Evolutionary conservation across 1,139 yeast genomes (phyloP).

Genomic region (Diutina siamensis): DNA sequence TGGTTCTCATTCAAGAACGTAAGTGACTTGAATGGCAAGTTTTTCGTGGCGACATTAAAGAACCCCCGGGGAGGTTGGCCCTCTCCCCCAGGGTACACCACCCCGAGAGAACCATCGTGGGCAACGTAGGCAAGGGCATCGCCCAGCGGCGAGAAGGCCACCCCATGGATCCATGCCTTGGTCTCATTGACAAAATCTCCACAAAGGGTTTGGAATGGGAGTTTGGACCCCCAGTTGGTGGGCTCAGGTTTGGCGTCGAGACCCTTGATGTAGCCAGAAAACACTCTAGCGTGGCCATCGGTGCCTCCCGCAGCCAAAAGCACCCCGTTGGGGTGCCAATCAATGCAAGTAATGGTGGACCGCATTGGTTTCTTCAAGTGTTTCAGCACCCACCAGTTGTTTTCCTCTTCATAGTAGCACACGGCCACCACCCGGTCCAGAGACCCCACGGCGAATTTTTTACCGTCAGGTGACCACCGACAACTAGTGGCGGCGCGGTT

Average conservation of each 20-base stretch:
- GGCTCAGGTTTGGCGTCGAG: constrained; percentile 77
- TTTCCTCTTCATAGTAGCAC: constrained; percentile 90
- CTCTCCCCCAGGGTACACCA: constrained; percentile 67
- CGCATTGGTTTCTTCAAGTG: constrained; percentile 90
- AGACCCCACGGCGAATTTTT: constrained; percentile 94
- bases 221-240: constrained; percentile 84
- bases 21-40: constrained; percentile 72
- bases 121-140: constrained; percentile 68
- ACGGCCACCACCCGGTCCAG: constrained; percentile 91
- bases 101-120: constrained; percentile 66
- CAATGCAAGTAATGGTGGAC: constrained; percentile 73
- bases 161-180: constrained; percentile 91
- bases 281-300: constrained; percentile 90
- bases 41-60: constrained; percentile 48
- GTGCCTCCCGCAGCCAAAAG: constrained; percentile 86
- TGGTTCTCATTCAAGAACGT: constrained; percentile 56
- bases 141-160: constrained; percentile 58
- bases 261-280: constrained; percentile 87
- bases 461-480: constrained; percentile 88
- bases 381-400: constrained; percentile 99
- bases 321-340: constrained; percentile 94
- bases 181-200: constrained; percentile 71
- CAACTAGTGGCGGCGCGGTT: constrained; percentile 91
- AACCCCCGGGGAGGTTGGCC: constrained; percentile 39
- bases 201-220: constrained; percentile 90